Base-by-base conservation (phyloP, 371 early-diverging fungal species). In the Zancudomyces culisetae region DNA sequence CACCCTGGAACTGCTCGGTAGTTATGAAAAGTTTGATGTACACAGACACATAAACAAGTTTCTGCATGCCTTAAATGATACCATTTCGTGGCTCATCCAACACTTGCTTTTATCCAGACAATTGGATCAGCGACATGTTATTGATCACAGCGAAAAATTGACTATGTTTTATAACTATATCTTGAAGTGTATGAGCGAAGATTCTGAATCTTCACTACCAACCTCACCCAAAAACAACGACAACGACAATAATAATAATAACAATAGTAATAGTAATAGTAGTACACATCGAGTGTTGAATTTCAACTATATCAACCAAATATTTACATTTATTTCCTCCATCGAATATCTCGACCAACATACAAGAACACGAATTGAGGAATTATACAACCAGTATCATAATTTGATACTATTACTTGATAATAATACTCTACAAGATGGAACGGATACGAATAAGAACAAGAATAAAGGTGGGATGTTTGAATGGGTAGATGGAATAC, bases 401-500 rank as follows among this genome's bases (percentile, higher is more conserved):
- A n/a, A n/a, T n/a, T n/a, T n/a, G n/a, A n/a, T n/a, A n/a, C n/a
- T n/a, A n/a, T n/a, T n/a, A n/a, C 45, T 45, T 13, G 28, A 26
- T 18, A 19, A 41, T 13, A 3, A 2, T 3, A 8, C 2, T 49
- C 2, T 45, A 19, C 30, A 24, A 52, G 28, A 3, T 8, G 6
- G 3, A 35, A 27, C 23, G 8, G 30, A 10, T 23, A 26, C n/a
- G n/a, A 18, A 30, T 18, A n/a, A 3, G 27, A 18, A n/a, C 29
- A 42, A 30, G 40, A 54, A 3, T 23, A 52, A 27, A 53, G 52
- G 23, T 55, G 87, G 87, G 24, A 74, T 76, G 35, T 97, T 97
- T 59, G 96, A 95, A 61, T 97, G 96, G 95, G 81, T 93, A 39
- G 95, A 96, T 66, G 98, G 99, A 29, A 75, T 88, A 2, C 72